These are phyloP conservation scores for Agastache rugosa DNA, from an alignment of 257 asterid genomes.

Conservation along the genomic window DNA sequence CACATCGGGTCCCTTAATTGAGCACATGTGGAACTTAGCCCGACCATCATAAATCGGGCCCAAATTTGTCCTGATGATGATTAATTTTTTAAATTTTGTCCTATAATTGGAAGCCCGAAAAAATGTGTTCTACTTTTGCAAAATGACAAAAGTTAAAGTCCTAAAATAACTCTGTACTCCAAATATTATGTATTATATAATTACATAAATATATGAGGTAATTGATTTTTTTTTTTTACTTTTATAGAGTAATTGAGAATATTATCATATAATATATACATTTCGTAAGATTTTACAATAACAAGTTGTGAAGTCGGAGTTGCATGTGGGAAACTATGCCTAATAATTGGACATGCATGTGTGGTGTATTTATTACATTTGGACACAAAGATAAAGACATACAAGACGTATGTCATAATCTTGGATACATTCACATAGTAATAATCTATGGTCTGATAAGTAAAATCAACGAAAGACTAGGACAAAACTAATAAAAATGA, in stretches of 20 bases:
- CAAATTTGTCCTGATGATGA: too few species aligned
- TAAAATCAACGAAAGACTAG: neutral
- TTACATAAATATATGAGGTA: neutral
- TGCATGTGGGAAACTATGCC: slow-evolving; percentile 33
- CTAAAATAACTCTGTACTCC: too few species aligned
- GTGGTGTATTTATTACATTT: slow-evolving; percentile 17
- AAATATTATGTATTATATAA: neutral
- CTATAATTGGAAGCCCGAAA: too few species aligned
- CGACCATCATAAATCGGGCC: too few species aligned
- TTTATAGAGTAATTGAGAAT: too few species aligned
- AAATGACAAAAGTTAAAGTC: too few species aligned
- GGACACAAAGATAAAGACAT: slow-evolving; percentile 18
- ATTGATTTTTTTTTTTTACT: too few species aligned
- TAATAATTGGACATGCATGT: slow-evolving; percentile 36
- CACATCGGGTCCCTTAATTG: too few species aligned
- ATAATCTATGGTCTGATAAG: neutral
- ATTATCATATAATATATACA: neutral
- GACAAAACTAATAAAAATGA: neutral
- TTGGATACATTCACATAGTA: neutral
- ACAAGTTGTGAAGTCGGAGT: neutral
- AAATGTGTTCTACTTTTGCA: too few species aligned
- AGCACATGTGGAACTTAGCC: too few species aligned
- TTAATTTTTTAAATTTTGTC: too few species aligned
- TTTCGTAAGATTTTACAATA: neutral
- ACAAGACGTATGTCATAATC: slow-evolving; percentile 5